These are phyloP conservation scores for Phytophthora parvispora DNA, from an alignment of 352 stramenopile genomes.

Conservation along the genomic window DNA sequence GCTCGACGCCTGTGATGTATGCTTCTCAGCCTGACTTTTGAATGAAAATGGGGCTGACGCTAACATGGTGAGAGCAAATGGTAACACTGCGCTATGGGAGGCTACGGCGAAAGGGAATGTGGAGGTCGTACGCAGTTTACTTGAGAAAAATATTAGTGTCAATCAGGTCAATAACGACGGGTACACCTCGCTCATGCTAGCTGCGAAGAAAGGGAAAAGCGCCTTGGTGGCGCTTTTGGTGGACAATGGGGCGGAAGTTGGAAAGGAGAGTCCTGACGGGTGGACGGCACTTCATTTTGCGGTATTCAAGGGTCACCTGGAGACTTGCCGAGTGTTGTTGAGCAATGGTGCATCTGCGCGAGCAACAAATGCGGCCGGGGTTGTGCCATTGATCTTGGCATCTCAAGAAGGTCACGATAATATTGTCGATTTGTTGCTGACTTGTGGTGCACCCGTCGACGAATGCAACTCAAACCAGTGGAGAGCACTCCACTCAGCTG, in stretches of 20 bases:
- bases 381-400: not conserved
- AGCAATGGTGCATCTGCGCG: not conserved
- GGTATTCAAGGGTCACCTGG: not conserved
- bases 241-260: not conserved
- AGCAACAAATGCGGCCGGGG: not conserved
- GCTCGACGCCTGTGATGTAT: not conserved
- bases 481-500: not conserved
- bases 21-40: not conserved
- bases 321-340: not conserved
- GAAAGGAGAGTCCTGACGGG: not conserved
- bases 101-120: not conserved
- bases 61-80: not conserved
- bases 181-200: not conserved
- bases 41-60: too few relatives aligned
- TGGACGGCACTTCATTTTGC: not conserved
- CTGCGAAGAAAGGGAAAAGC: not conserved
- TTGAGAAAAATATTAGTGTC: not conserved
- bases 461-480: not conserved
- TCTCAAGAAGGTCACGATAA: not conserved
- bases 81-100: slow-evolving; percentile 2
- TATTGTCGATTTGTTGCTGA: not conserved
- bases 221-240: not conserved
- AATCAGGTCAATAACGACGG: not conserved
- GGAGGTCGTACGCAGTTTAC: not conserved
- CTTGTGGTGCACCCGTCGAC: not conserved